phyloP scores from a whole-genome alignment of 108 stramenopile genomes.

The Cafeteria roenbergensis region DNA sequence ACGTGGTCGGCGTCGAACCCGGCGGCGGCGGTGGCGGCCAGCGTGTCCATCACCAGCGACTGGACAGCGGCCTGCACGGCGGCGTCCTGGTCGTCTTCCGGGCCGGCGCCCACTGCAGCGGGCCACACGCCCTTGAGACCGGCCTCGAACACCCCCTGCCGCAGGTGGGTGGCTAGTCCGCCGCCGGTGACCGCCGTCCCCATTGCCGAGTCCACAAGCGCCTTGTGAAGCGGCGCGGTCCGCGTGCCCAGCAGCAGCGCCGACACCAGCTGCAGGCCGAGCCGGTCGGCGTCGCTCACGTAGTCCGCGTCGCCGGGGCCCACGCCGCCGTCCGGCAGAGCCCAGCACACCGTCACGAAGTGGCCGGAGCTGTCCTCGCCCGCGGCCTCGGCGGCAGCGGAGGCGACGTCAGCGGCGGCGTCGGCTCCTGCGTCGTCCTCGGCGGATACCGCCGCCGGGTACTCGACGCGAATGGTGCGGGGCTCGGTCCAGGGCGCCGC shows the following conservation, averaged over 20 bases:
- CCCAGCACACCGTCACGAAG: neutral
- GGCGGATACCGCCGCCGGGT: no score
- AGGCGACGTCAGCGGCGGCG: no score
- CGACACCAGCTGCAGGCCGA: neutral
- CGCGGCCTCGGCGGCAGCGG: no score
- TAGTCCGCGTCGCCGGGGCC: neutral
- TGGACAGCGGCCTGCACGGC: neutral
- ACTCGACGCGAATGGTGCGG: no score
- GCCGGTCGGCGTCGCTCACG: neutral
- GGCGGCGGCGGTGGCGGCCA: neutral
- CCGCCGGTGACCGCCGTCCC: constrained; percentile 1
- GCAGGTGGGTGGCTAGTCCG: neutral
- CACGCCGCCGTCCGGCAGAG: neutral
- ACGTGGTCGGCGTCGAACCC: constrained; percentile 1
- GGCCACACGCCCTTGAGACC: neutral
- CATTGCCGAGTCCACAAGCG: constrained; percentile 29
- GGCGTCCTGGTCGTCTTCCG: no score
- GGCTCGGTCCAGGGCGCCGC: no score
- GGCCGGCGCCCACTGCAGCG: no score
- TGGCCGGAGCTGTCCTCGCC: neutral
- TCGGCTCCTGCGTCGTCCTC: no score
- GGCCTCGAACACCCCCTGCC: neutral
- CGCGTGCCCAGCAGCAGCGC: constrained; percentile 56
- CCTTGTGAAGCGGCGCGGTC: constrained; percentile 86
- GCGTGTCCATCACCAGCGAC: neutral